Evolutionary conservation across 257 asterid genomes (phyloP), one percentile per base, ranked within the genome.

Genomic region (Capsicum baccatum): DNA sequence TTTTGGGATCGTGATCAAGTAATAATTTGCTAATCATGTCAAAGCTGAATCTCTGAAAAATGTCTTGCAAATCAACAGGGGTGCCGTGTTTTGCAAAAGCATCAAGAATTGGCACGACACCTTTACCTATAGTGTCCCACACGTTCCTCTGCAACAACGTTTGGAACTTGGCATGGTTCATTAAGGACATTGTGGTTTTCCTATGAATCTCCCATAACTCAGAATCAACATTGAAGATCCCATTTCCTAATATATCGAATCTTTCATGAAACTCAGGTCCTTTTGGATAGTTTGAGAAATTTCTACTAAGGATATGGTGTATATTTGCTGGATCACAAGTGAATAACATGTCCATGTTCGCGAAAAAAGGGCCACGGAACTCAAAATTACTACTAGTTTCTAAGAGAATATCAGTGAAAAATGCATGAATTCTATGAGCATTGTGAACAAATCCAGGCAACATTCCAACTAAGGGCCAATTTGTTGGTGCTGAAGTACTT

Each of bases 281-380:
- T 5, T 48, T 81, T 2, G 79, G 79, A 21, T 62, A 81, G 79
- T 81, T 81, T 52, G 78, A 44, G 79, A 81, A 81, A 5, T 81
- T 81, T 21, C 2, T 26, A 19, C 52, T 62, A 3, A 81, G 79
- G 7, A 81, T 48, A n/a, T 81, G 64, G 5, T 63, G 47, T 8
- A 81, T 63, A 55, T 81, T 81, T 9, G 79, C 54, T 4, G 79
- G 79, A 69, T 81, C 83, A 11, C 69, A 17, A 9, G 83, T 80
- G 5, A 42, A 37, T 52, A 80, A 11, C 74, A 80, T 80, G 83
- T 59, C 9, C 73, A 59, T 2, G 19, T 39, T 50, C 4, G 14
- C 19, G n/a, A 80, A 14, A 15, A 15, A 9, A 12, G 74, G 83
- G n/a, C 83, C 73, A 9, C 12, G 26, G 2, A 80, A 39, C 74